Evolutionary conservation across 768 basidiomycete species (phyloP), one percentile per base, ranked within the genome.

Genomic region (Termitomyces sp.): DNA sequence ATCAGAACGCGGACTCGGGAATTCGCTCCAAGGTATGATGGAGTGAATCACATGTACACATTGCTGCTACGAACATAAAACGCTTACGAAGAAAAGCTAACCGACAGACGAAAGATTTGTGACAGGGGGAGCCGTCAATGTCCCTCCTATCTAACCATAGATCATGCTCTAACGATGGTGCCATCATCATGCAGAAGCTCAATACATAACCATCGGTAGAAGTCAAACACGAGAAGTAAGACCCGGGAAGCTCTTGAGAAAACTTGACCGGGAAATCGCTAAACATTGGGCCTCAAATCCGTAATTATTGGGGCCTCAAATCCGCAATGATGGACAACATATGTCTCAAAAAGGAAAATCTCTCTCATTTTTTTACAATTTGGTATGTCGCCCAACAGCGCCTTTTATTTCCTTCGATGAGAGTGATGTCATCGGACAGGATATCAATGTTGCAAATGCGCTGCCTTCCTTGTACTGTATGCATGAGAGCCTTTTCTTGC

Each of bases 121-220:
- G 12, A 96, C 77, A 0, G 89, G 5, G 92, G 4, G 91, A 91
- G 11, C 89, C 77, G 64, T 95, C 93, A 23, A 94, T 87, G 64
- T 95, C 89, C 57, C 90, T 86, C 49, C 76, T 75, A 43, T 21
- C 6, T 44, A 95, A 69, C 43, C 78, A 75, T 15, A 84, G 84
- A 65, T 95, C 95, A 64, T 93, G 87, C 58, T 86, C 82, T 2
- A 91, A 71, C 2, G 91, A 93, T 2, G 93, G 83, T 10, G 86
- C 90, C 31, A 88, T 76, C 75, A 96, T 93, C 82, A 93, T 84
- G 66, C 85, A 89, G 61, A 59, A 9, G 17, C 86, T 89, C 12
- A 84, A 83, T 30, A 94, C 71, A 66, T 89, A 92, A 41, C 94
- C 94, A 61, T 91, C 94, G 9, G 89, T 1, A 82, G 46, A 82